phyloP scores from a whole-genome alignment of 1,139 yeast genomes.

The Hemisphaericaspora xylofermentans region DNA sequence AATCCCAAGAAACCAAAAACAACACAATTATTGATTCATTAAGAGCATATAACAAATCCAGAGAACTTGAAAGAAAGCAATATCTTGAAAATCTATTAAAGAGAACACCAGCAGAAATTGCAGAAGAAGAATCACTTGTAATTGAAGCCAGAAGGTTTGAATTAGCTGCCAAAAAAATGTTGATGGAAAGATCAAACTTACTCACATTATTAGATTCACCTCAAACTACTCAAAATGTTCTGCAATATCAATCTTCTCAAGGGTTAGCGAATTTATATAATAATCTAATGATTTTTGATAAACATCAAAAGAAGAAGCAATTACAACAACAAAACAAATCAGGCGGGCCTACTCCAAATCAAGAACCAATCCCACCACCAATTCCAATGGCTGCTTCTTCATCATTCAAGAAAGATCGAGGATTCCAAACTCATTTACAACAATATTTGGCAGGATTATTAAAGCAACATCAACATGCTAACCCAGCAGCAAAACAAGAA shows the following conservation, averaged over 20 bases:
- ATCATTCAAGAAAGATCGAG: conserved; percentile 49
- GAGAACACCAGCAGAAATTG: conserved; percentile 93
- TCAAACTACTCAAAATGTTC: conserved; percentile 71
- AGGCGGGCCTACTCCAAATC: conserved; percentile 10
- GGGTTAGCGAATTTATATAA: conserved; percentile 87
- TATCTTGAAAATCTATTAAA: conserved; percentile 74
- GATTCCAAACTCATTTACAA: conserved; percentile 52
- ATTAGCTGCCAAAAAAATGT: conserved; percentile 86
- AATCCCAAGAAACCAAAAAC: conserved; percentile 48
- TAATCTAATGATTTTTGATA: conserved; percentile 76
- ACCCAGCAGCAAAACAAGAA: conserved; percentile 30
- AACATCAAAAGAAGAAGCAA: conserved; percentile 49
- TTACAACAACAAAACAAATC: conserved; percentile 47
- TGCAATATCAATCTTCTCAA: conserved; percentile 80
- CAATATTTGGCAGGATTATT: conserved; percentile 40
- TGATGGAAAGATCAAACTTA: conserved; percentile 77
- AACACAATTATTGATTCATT: conserved; percentile 50
- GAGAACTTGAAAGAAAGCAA: conserved; percentile 76
- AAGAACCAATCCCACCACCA: conserved; percentile 60
- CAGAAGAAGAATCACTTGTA: conserved; percentile 93
- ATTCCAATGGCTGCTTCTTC: conserved; percentile 59
- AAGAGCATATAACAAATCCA: conserved; percentile 57
- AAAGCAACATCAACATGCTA: conserved; percentile 35
- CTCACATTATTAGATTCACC: conserved; percentile 86
- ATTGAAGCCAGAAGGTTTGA: conserved; percentile 93